Base-by-base conservation (phyloP, 495 filamentous ascomycete species). In the Daldinia caldariorum region DNA sequence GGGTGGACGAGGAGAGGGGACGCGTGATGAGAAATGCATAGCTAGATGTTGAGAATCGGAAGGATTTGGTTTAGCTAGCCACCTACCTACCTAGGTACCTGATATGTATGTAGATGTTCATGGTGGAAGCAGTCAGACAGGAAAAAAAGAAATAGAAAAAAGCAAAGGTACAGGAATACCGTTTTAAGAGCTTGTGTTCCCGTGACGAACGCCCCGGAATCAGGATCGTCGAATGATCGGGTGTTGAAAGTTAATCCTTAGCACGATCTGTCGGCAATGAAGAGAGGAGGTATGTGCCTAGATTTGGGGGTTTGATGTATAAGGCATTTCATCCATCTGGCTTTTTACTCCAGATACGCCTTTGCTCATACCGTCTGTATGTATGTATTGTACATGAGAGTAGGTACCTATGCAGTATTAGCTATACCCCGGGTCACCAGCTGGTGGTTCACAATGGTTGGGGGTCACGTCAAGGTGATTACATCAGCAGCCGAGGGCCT, bases 251-350 rank as follows among this genome's bases (percentile, higher is more conserved):
- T 13, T 56, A 49, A 57, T 14, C 31, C 32, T 37, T 9, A 45
- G 54, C 63, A 57, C 31, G 63, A 71, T 71, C 54, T 50, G 41
- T 55, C 29, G 49, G 49, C 43, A 29, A 35, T 32, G 41, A 26
- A 26, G 26, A 26, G 26, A 26, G 58, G 59, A 53, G 61, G 43
- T 4, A 47, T 22, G 9, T 61, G 26, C 26, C 3, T 31, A 47
- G 58, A 13, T 54, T 66, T 66, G 55, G 56, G 56, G 67, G 62
- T 62, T 59, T 55, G 54, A 51, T 56, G 50, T 49, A 50, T 26
- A 6, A 53, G 12, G 43, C 20, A 12, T 26, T 26, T 26, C 26
- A 26, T 26, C 3, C 26, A 26, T 47, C 18, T 9, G 5, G 5
- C 13, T 32, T 31, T 51, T 47, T 35, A 45, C 59, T 57, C 54